phyloP scores from a whole-genome alignment of 495 filamentous ascomycete species.

The Bombardia bombarda region DNA sequence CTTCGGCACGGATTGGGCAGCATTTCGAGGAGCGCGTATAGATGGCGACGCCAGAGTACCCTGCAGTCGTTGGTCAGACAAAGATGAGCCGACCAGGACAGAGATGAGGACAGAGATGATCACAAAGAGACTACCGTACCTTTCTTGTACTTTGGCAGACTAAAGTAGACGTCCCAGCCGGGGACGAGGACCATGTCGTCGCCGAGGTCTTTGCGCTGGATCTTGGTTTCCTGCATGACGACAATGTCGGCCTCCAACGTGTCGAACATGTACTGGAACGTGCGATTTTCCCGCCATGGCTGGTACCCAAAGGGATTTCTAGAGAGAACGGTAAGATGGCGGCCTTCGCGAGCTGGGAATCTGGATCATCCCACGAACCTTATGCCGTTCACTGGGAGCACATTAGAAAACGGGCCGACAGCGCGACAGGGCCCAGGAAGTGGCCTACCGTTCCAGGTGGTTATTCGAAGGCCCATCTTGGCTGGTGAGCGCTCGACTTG shows the following conservation, averaged over 20 bases:
- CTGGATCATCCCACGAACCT: slow-evolving; percentile 41
- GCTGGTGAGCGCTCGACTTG: neutral
- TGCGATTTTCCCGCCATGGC: slow-evolving; percentile 82
- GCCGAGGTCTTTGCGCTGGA: slow-evolving; percentile 83
- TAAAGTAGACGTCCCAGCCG: slow-evolving; percentile 96
- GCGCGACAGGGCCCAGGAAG: slow-evolving; percentile 13
- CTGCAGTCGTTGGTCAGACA: slow-evolving; percentile 33
- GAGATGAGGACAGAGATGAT: neutral
- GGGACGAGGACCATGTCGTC: slow-evolving; percentile 96
- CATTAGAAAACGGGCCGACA: neutral
- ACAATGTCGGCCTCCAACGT: slow-evolving; percentile 90
- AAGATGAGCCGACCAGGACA: neutral
- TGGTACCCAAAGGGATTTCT: slow-evolving; percentile 93
- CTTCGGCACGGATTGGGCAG: slow-evolving; percentile 83
- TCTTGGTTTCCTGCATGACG: slow-evolving; percentile 93
- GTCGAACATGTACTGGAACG: slow-evolving; percentile 94
- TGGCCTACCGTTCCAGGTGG: slow-evolving; percentile 78
- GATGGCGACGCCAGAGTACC: slow-evolving; percentile 94
- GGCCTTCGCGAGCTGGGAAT: neutral
- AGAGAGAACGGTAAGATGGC: slow-evolving; percentile 6
- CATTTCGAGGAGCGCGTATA: slow-evolving; percentile 89
- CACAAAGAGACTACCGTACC: slow-evolving; percentile 40
- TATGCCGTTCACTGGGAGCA: slow-evolving; percentile 76
- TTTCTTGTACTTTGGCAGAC: slow-evolving; percentile 86
- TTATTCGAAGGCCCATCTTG: slow-evolving; percentile 69